phyloP scores from a whole-genome alignment of 495 filamentous ascomycete genomes.

The Penicillium ochrochloron region DNA sequence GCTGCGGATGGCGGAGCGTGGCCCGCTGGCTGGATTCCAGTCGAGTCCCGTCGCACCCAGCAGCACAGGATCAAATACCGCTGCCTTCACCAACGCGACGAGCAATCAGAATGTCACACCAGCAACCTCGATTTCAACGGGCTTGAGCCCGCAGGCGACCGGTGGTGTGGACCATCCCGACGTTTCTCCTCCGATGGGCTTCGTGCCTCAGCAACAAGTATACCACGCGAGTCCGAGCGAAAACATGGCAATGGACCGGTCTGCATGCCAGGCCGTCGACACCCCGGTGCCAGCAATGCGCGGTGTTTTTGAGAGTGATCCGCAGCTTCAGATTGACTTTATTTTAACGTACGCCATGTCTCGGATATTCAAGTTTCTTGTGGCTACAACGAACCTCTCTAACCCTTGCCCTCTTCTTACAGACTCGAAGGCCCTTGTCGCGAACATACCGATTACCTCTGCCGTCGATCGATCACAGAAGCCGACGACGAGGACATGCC shows the following conservation, averaged over 20 bases:
- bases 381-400: slow-evolving; percentile 12
- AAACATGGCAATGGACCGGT: slow-evolving; percentile 39
- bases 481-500: slow-evolving; percentile 55
- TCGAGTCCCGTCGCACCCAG: slow-evolving; percentile 42
- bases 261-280: slow-evolving; percentile 31
- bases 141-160: slow-evolving; percentile 40
- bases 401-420: slow-evolving; percentile 24
- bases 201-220: slow-evolving; percentile 40
- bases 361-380: neutral
- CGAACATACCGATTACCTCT: slow-evolving; percentile 80
- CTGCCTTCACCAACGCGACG: slow-evolving; percentile 30
- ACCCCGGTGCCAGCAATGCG: slow-evolving; percentile 45
- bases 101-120: slow-evolving; percentile 42
- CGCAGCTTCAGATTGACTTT: slow-evolving; percentile 90
- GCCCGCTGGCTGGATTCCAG: slow-evolving; percentile 30
- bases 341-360: slow-evolving; percentile 81
- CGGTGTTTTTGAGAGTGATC: slow-evolving; percentile 72
- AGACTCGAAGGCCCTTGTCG: slow-evolving; percentile 96
- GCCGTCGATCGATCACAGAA: slow-evolving; percentile 51
- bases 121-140: slow-evolving; percentile 43
- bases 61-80: slow-evolving; percentile 41
- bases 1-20: slow-evolving; percentile 43
- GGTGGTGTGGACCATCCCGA: slow-evolving; percentile 40
- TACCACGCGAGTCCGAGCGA: slow-evolving; percentile 35
- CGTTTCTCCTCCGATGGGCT: slow-evolving; percentile 38